A percentile compares a stretch with the other conserved stretches of the same genome.
phyloP scores from a whole-genome alignment of 306 rosid genomes.

The Gillenia trifoliata region DNA sequence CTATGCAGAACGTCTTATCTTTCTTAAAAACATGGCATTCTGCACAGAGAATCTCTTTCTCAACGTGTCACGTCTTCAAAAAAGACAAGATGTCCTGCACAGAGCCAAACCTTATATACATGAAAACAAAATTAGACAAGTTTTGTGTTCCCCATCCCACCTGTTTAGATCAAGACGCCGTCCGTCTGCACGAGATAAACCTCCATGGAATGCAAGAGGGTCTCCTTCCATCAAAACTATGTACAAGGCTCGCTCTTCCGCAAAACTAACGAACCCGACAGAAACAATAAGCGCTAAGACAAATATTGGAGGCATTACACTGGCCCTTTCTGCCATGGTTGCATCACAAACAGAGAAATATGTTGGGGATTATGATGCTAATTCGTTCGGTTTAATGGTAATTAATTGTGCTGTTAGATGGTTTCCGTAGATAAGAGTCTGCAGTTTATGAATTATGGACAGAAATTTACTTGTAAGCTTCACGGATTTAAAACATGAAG shows the following conservation, averaged over 20 bases:
- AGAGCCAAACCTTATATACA: not conserved
- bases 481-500: not conserved
- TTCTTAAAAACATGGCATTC: not conserved
- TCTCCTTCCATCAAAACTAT: conserved; percentile 65
- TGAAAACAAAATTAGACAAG: not conserved
- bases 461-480: not conserved
- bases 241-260: conserved; percentile 53
- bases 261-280: conserved; percentile 14
- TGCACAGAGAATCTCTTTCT: too few relatives aligned
- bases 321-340: conserved; percentile 14
- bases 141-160: not conserved
- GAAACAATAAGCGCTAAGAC: conserved; percentile 10
- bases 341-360: not conserved
- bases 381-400: not conserved
- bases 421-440: not conserved
- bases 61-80: not conserved
- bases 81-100: not conserved
- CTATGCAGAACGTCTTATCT: too few relatives aligned
- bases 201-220: conserved; percentile 39
- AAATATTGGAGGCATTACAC: not conserved
- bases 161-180: conserved; percentile 11
- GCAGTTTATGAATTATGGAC: not conserved
- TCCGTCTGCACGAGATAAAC: conserved; percentile 1
- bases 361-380: not conserved
- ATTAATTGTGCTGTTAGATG: not conserved